Conservation (phyloP, 2,329 filamentous ascomycete genomes). For the Plenodomus biglobosus region DNA sequence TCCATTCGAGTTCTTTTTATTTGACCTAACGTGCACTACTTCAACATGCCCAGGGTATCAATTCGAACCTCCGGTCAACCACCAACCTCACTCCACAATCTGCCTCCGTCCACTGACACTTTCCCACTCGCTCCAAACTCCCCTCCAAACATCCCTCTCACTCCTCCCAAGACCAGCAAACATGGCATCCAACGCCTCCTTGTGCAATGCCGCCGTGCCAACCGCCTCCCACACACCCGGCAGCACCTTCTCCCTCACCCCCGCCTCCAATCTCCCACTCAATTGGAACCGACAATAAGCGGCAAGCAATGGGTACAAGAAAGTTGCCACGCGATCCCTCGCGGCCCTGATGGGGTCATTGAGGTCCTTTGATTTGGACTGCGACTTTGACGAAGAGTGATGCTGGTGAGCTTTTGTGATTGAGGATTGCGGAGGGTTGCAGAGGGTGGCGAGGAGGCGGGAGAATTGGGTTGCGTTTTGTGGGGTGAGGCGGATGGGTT, state of each 20-base stretch:
- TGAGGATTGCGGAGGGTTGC: slow-evolving; percentile 61
- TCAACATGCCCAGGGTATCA: no score
- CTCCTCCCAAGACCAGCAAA: slow-evolving; percentile 40
- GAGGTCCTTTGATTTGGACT: slow-evolving; percentile 45
- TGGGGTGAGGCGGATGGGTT: slow-evolving; percentile 31
- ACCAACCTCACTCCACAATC: not conserved
- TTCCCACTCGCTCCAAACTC: slow-evolving; percentile 43
- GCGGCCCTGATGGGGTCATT: slow-evolving; percentile 63
- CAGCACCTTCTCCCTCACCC: slow-evolving; percentile 60
- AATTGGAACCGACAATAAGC: slow-evolving; percentile 59
- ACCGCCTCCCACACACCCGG: slow-evolving; percentile 53
- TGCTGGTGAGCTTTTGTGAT: slow-evolving; percentile 49
- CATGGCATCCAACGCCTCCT: slow-evolving; percentile 40
- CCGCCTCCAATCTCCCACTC: slow-evolving; percentile 50
- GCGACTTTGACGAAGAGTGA: slow-evolving; percentile 10
- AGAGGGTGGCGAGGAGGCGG: slow-evolving; percentile 61
- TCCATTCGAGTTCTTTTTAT: not conserved
- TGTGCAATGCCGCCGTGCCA: slow-evolving; percentile 34
- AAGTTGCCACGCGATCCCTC: slow-evolving; percentile 59
- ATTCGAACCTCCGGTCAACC: no score
- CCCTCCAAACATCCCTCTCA: slow-evolving; percentile 42
- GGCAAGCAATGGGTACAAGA: slow-evolving; percentile 60
- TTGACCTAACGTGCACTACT: no score
- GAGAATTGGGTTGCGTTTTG: slow-evolving; percentile 55
- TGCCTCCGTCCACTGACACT: slow-evolving; percentile 26